Evolutionary conservation across 2,329 filamentous ascomycete genomes (phyloP).

Genomic region (Fusarium multiceps): DNA sequence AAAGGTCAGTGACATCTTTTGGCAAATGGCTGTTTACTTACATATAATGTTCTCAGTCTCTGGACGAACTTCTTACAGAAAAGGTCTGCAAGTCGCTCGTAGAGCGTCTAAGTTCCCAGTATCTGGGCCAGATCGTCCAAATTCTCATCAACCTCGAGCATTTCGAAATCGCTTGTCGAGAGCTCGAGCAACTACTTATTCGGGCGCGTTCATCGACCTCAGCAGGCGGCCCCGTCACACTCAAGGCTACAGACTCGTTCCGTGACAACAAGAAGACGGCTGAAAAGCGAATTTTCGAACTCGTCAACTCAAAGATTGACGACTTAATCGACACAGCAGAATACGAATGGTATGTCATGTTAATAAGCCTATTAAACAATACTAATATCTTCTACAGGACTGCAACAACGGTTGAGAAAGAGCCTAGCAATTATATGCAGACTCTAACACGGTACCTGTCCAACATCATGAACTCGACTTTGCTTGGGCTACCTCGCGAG

Average conservation of each 20-base stretch:
- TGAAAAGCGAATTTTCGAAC: slow-evolving; percentile 96
- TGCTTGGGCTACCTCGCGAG: slow-evolving; percentile 90
- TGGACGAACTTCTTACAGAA: slow-evolving; percentile 93
- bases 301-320: slow-evolving; percentile 98
- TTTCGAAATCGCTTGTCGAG: slow-evolving; percentile 91
- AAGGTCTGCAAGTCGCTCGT: slow-evolving; percentile 93
- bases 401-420: slow-evolving; percentile 68
- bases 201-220: slow-evolving; percentile 85
- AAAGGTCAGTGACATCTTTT: slow-evolving; percentile 61
- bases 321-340: slow-evolving; percentile 97
- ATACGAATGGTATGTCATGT: slow-evolving; percentile 80
- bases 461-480: slow-evolving; percentile 95
- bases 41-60: slow-evolving; percentile 66
- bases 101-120: slow-evolving; percentile 89
- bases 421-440: slow-evolving; percentile 94
- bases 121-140: slow-evolving; percentile 96
- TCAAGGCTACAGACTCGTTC: slow-evolving; percentile 88
- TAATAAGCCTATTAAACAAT: neutral
- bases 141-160: slow-evolving; percentile 98
- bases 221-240: slow-evolving; percentile 80
- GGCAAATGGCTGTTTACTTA: neutral
- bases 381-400: slow-evolving; percentile 54
- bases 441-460: slow-evolving; percentile 92
- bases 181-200: slow-evolving; percentile 87
- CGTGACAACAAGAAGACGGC: slow-evolving; percentile 92